Percentiles rank a stretch among this genome's conserved stretches.
Evolutionary conservation across 768 basidiomycete species (phyloP).

Genomic region (Pisolithus microcarpus): DNA sequence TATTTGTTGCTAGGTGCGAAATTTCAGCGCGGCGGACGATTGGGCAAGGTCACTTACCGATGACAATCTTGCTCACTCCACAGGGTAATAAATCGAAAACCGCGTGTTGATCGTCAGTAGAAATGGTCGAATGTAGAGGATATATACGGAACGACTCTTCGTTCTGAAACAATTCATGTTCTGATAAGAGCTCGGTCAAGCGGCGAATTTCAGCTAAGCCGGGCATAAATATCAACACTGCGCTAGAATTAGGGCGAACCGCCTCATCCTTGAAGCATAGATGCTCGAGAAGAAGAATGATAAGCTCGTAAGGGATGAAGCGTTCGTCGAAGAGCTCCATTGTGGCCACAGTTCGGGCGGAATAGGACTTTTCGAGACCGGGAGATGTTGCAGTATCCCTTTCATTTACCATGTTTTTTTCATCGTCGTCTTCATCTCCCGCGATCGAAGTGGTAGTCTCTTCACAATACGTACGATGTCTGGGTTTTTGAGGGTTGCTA

Average conservation of each 20-base stretch:
- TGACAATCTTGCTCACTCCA: slow-evolving; percentile 87
- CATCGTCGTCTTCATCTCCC: slow-evolving; percentile 65
- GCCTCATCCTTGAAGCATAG: slow-evolving; percentile 65
- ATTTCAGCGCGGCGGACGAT: slow-evolving; percentile 1
- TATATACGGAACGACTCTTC: slow-evolving; percentile 62
- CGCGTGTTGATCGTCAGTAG: slow-evolving; percentile 82
- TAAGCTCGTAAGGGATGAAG: slow-evolving; percentile 85
- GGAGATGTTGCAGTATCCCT: slow-evolving; percentile 24
- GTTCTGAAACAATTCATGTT: slow-evolving; percentile 67
- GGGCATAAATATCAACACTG: slow-evolving; percentile 89
- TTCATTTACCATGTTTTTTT: slow-evolving; percentile 18
- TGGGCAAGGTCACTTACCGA: slow-evolving; percentile 48
- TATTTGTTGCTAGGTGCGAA: slow-evolving; percentile 64
- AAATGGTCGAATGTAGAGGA: slow-evolving; percentile 88
- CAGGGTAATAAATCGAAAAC: slow-evolving; percentile 84
- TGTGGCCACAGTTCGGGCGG: slow-evolving; percentile 61
- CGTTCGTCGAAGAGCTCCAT: slow-evolving; percentile 85
- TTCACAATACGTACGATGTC: slow-evolving; percentile 62
- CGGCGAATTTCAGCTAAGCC: slow-evolving; percentile 91
- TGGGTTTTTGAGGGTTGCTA: slow-evolving; percentile 62
- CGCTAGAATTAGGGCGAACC: slow-evolving; percentile 57
- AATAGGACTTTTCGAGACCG: slow-evolving; percentile 77
- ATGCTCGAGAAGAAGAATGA: slow-evolving; percentile 72
- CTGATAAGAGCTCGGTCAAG: slow-evolving; percentile 70
- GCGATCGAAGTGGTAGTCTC: slow-evolving; percentile 50